Base-by-base conservation (phyloP, 352 stramenopile genomes). In the Pythium periplocum region DNA sequence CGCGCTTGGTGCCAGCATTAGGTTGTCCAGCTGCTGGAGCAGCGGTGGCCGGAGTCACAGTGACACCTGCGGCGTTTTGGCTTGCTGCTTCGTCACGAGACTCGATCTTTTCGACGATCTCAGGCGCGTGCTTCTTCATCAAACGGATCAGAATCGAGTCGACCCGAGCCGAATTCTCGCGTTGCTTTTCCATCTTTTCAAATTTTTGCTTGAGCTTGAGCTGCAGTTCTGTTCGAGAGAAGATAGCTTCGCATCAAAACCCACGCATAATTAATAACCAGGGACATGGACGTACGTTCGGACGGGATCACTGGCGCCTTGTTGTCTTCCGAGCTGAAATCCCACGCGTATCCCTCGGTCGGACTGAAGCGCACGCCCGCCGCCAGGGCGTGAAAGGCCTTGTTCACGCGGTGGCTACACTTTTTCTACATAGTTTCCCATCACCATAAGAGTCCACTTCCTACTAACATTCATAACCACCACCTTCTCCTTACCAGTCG, bases 141-240 rank as follows among this genome's bases (percentile, higher is more conserved):
- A 94, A 65, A 35, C 87, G 78, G 45, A 94, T 83, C 48, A 94
- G 57, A 48, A 94, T 94, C 11, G 75, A 74, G 59, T 93, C 81
- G 5, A 93, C 77, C 34, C 81, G 77, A 30, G 83, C 79, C 57
- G 79, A 89, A 62, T 91, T 87, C 61, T 92, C 81, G 59, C 79
- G 77, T 59, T 90, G 81, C 47, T 92, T 92, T 49, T 92, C 80
- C 70, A 91, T 85, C 59, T 92, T 92, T 47, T 94, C 83, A 56
- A 80, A 82, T 44, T 91, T 92, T 39, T 90, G 83, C 69, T 94
- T 94, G 43, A 92, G 73, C 66, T 92, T 92, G 36, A 92, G 62
- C 45, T 89, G 78, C 39, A 94, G 57, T 51, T 91, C 83, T 94
- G 52, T 37, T 42, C 38, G 1, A 42, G 40, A 36, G 38, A 31